Conservation (phyloP, 805 yeast species). For the Barnettozyma vustinii region DNA sequence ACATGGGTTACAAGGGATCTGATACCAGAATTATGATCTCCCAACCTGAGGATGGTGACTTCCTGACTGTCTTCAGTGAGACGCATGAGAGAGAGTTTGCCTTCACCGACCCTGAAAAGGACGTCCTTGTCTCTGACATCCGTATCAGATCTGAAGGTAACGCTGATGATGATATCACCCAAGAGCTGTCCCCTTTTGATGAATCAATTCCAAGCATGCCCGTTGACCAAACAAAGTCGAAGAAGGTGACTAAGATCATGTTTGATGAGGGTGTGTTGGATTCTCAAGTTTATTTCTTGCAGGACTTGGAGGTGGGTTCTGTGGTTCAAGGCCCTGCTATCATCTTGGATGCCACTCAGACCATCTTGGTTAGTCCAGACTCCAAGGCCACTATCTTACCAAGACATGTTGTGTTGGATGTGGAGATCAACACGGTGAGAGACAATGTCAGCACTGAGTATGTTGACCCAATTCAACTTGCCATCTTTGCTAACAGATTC, state of each 20-base stretch:
- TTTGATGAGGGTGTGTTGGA: conserved; percentile 28
- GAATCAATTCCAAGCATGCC: conserved; percentile 18
- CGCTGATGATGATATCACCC: conserved; percentile 14
- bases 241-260: conserved; percentile 33
- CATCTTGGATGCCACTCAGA: conserved; percentile 34
- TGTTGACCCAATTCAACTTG: conserved; percentile 41
- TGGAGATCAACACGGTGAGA: conserved; percentile 29
- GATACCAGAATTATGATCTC: conserved; percentile 38
- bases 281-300: conserved; percentile 29
- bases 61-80: conserved; percentile 23
- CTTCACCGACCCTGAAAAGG: conserved; percentile 30
- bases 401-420: conserved; percentile 30
- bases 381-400: conserved; percentile 32
- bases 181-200: conserved; percentile 24
- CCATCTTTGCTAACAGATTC: conserved; percentile 42
- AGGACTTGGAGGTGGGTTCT: conserved; percentile 27
- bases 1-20: conserved; percentile 42
- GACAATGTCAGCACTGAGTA: conserved; percentile 37
- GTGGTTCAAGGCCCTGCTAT: conserved; percentile 35
- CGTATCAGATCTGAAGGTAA: conserved; percentile 31
- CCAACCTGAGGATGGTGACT: conserved; percentile 22
- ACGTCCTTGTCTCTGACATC: conserved; percentile 30
- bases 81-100: conserved; percentile 33
- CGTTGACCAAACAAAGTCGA: conserved; percentile 13
- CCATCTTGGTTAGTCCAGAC: conserved; percentile 33